These are phyloP conservation scores for Fusarium buxicola DNA, from an alignment of 2,329 filamentous ascomycete species.

Conservation along the genomic window DNA sequence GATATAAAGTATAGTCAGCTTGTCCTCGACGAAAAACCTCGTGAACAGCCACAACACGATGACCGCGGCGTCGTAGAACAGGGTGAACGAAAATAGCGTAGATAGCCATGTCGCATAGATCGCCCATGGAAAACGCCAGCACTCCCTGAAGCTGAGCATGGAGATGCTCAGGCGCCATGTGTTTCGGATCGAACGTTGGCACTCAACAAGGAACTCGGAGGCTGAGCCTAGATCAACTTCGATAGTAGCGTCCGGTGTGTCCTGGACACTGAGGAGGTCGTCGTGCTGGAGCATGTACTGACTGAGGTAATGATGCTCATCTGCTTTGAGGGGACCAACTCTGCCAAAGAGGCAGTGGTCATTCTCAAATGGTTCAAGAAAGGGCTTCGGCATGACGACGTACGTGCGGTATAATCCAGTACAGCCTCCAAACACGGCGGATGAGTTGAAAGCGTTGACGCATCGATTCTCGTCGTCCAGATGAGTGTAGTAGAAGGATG, in stretches of 20 bases:
- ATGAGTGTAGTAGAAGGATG: conserved; percentile 9
- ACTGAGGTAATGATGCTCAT: conserved; percentile 31
- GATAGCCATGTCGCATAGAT: conserved; percentile 11
- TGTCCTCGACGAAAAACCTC: not conserved
- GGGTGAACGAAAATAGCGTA: conserved; percentile 9
- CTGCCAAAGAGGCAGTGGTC: conserved; percentile 22
- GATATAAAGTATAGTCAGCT: not conserved
- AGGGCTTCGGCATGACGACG: not conserved
- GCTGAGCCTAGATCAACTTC: not conserved
- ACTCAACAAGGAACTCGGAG: conserved; percentile 13
- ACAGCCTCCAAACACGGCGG: conserved; percentile 5
- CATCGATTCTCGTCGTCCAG: conserved; percentile 15
- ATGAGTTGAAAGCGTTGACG: conserved; percentile 21
- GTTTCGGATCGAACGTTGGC: conserved; percentile 7
- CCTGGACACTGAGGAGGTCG: conserved; percentile 18
- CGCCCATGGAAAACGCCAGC: conserved; percentile 1
- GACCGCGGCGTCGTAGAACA: conserved; percentile 16
- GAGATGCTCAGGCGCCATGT: conserved; percentile 13
- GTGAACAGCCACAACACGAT: conserved; percentile 3
- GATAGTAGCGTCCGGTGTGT: conserved; percentile 1
- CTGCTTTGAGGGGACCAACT: conserved; percentile 18
- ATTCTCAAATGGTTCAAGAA: conserved; percentile 14
- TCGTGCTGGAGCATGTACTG: conserved; percentile 18
- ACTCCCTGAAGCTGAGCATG: not conserved
- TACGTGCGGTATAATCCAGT: conserved; percentile 23